Evolutionary conservation across 2,329 filamentous ascomycete species (phyloP), one percentile per base, ranked within the genome.

Genomic region (Huntiella bhutanensis): DNA sequence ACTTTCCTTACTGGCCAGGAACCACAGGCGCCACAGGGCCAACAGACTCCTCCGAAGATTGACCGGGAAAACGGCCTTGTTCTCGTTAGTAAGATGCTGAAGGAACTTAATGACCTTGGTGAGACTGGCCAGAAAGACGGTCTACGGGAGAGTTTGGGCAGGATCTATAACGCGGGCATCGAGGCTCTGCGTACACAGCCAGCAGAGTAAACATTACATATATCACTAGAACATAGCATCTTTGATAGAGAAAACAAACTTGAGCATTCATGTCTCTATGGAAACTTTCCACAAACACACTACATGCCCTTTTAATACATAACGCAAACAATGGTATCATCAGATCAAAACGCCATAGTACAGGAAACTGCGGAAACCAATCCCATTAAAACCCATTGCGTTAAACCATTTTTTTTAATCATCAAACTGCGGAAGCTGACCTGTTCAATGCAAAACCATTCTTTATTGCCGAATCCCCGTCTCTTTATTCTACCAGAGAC

Each of bases 61-160:
- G 74, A 79, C 53, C 64, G 73, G 6, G 74, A 78, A 56, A 80
- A 80, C 51, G 72, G 66, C 0, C 58, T 80, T 16, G 70, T 79
- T 1, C 56, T 80, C 48, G 64, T 75, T 3, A 66, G 66, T 2
- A 69, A 77, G 56, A 53, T 80, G 45, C 53, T 75, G 36, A 65
- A 64, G 53, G 63, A 62, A 39, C 60, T 62, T 13, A 59, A 62
- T 22, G 12, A 7, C 12, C 10, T 28, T 8, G 41, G 28, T 4
- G 22, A 43, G 28, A 5, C 7, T 12, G 32, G 13, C 12, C 28
- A 36, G 15, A 16, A n/a, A 4, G 34, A n/a, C 5, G 17, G 15
- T 17, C 19, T 43, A 13, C 57, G 57, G 40, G 56, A 53, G 11
- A 55, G 63, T n/a, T 64, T 77, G 49, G 63, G 67, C 48, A 61